phyloP scores from a whole-genome alignment of 768 basidiomycete species.

The Pluteus cervinus region DNA sequence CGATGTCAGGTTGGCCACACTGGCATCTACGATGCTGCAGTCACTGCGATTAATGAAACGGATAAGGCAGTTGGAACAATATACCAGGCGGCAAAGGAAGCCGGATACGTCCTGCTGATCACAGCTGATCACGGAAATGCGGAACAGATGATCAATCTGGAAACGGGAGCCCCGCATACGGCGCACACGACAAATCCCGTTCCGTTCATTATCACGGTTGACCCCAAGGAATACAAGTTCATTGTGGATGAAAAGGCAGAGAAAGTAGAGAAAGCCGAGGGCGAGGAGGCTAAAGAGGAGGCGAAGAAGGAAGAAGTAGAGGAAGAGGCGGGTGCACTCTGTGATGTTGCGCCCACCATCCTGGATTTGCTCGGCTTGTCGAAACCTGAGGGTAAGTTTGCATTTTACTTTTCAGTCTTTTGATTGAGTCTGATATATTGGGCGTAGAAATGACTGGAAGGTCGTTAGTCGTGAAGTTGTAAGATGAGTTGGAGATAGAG shows the following conservation, averaged over 20 bases:
- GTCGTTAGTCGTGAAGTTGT: slow-evolving; percentile 3
- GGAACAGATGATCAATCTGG: slow-evolving; percentile 84
- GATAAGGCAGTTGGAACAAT: slow-evolving; percentile 87
- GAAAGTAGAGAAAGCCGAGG: slow-evolving; percentile 48
- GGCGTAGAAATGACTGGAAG: slow-evolving; percentile 6
- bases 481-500: too few species aligned
- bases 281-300: slow-evolving; percentile 49
- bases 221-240: slow-evolving; percentile 49
- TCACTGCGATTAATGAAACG: slow-evolving; percentile 81
- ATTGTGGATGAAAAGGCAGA: slow-evolving; percentile 38
- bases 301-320: slow-evolving; percentile 44
- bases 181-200: slow-evolving; percentile 89
- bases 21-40: slow-evolving; percentile 86
- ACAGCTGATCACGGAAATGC: slow-evolving; percentile 97
- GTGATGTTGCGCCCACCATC: slow-evolving; percentile 89
- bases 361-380: slow-evolving; percentile 58
- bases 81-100: slow-evolving; percentile 77
- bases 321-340: slow-evolving; percentile 70
- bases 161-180: slow-evolving; percentile 84
- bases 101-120: slow-evolving; percentile 82
- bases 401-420: slow-evolving; percentile 4
- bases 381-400: slow-evolving; percentile 8
- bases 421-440: slow-evolving; percentile 19
- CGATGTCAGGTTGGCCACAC: slow-evolving; percentile 79
- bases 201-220: slow-evolving; percentile 83